These are phyloP conservation scores for Phoma herbarum DNA, from an alignment of 2,329 filamentous ascomycete genomes.

Conservation along the genomic window DNA sequence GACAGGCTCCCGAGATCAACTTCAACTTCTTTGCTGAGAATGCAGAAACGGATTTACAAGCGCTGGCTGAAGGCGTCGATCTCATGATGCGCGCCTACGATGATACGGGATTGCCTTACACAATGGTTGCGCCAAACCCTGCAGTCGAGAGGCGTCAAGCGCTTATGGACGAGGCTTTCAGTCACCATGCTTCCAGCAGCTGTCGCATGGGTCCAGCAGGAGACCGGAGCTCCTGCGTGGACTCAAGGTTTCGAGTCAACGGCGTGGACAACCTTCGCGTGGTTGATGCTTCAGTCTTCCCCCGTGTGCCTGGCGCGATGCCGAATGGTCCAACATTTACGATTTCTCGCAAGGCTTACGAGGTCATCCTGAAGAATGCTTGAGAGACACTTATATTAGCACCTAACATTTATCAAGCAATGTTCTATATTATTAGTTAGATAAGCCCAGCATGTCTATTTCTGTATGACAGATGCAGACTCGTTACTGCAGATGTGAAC, in stretches of 20 bases:
- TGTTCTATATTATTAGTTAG: no score
- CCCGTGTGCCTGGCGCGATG: slow-evolving; percentile 52
- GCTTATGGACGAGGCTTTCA: background rate
- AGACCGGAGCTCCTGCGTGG: slow-evolving; percentile 17
- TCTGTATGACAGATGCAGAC: no score
- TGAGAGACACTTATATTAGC: no score
- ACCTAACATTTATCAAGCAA: no score
- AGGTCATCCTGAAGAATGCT: background rate
- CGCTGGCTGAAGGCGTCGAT: slow-evolving; percentile 18
- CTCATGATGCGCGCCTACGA: background rate
- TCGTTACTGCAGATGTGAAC: no score
- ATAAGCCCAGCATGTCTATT: no score
- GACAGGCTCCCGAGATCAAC: slow-evolving; percentile 66
- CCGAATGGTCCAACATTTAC: background rate
- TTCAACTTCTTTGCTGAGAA: slow-evolving; percentile 24
- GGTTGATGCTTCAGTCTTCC: slow-evolving; percentile 68
- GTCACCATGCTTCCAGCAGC: slow-evolving; percentile 23
- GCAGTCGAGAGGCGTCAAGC: background rate
- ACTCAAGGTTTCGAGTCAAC: slow-evolving; percentile 25
- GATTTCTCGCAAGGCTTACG: background rate
- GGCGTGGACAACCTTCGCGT: slow-evolving; percentile 61
- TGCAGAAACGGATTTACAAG: slow-evolving; percentile 16
- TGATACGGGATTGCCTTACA: background rate
- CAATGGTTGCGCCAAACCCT: background rate
- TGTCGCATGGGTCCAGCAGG: slow-evolving; percentile 21